phyloP scores from a whole-genome alignment of 345 rosid genomes.

The Brassica nigra region DNA sequence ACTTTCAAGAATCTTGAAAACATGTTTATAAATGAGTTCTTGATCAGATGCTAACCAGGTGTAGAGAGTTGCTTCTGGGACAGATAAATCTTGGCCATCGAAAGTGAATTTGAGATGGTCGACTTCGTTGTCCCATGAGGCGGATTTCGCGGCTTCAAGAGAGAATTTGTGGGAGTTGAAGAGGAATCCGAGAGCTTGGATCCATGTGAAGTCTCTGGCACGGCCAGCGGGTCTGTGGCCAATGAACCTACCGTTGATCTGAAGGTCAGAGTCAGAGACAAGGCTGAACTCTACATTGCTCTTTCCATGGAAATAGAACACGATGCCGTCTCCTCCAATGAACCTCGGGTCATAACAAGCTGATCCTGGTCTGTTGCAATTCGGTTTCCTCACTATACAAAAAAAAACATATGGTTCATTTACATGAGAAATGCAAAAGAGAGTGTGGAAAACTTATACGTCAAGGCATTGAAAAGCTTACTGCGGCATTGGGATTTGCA shows the following conservation, averaged over 20 bases:
- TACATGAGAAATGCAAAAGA: not conserved
- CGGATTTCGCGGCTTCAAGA: conserved; percentile 56
- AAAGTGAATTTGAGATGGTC: conserved; percentile 62
- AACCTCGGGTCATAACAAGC: conserved; percentile 62
- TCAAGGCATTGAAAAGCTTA: conserved; percentile 14
- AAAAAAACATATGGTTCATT: conserved; percentile 1
- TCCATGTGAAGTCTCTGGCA: conserved; percentile 60
- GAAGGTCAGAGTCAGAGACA: conserved; percentile 56
- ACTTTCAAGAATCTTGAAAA: conserved; percentile 12
- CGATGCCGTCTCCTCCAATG: conserved; percentile 59
- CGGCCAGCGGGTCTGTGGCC: conserved; percentile 55
- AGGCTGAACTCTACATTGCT: conserved; percentile 53
- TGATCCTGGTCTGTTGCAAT: conserved; percentile 57
- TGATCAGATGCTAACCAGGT: conserved; percentile 47
- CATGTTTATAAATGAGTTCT: not conserved
- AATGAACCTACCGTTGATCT: conserved; percentile 56
- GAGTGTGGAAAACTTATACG: not conserved
- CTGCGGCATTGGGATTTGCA: conserved; percentile 47
- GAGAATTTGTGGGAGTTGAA: conserved; percentile 56
- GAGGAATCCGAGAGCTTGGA: conserved; percentile 55
- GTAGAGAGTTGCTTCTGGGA: conserved; percentile 56
- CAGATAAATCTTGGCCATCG: conserved; percentile 49
- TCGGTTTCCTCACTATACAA: conserved; percentile 43
- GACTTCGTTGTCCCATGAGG: conserved; percentile 52
- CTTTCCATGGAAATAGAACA: conserved; percentile 69